Conservation (phyloP, 257 asterid genomes). For the Ilex asprella region DNA sequence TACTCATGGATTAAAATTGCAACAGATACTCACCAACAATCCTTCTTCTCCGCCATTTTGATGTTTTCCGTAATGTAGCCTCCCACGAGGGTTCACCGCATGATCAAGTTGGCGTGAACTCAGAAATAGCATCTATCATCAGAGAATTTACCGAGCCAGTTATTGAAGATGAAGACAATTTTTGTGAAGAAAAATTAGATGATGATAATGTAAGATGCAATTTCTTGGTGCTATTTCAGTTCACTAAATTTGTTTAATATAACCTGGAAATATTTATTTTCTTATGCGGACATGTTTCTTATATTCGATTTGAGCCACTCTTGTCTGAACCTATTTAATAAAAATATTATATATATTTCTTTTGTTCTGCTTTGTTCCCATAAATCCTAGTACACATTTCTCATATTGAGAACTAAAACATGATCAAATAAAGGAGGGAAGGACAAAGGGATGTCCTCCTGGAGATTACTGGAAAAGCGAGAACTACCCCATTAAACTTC, state of each 20-base stretch:
- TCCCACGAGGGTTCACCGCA: conserved; percentile 73
- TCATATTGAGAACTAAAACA: too few species aligned
- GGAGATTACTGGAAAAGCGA: too few species aligned
- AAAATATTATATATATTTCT: too few species aligned
- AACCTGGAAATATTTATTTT: not conserved
- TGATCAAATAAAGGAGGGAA: too few species aligned
- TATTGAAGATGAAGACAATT: conserved; percentile 37
- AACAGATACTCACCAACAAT: conserved; percentile 78
- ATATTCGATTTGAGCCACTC: too few species aligned
- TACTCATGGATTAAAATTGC: conserved; percentile 16
- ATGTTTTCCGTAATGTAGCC: conserved; percentile 56
- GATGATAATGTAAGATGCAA: conserved; percentile 45
- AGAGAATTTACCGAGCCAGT: conserved; percentile 75
- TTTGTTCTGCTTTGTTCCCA: too few species aligned
- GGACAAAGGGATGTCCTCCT: too few species aligned
- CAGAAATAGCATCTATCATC: conserved; percentile 86
- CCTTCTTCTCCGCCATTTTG: conserved; percentile 94
- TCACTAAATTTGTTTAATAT: not conserved
- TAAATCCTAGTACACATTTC: too few species aligned
- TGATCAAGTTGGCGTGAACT: conserved; percentile 74
- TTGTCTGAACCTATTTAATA: too few species aligned
- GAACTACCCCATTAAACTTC: too few species aligned
- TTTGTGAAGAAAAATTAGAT: conserved; percentile 36
- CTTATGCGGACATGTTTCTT: too few species aligned
- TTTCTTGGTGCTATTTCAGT: conserved; percentile 9